These are phyloP conservation scores for Venturia carpophila DNA, from an alignment of 2,329 filamentous ascomycete species.

Conservation along the genomic window DNA sequence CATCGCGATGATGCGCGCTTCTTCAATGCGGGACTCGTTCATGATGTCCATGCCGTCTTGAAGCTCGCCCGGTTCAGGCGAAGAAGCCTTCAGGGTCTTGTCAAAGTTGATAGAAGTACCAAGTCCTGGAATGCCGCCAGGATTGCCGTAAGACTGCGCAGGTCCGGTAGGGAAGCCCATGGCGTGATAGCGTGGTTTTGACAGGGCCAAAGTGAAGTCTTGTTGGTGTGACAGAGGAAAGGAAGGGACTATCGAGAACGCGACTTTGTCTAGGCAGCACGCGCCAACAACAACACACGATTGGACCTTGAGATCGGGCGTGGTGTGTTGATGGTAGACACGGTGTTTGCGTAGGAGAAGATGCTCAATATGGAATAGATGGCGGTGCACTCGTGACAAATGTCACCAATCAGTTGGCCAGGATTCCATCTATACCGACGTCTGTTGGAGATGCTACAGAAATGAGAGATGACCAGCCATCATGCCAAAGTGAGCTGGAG, in stretches of 20 bases:
- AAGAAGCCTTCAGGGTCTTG: not conserved
- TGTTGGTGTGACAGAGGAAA: not conserved
- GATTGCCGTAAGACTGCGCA: not conserved
- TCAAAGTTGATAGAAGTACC: not conserved
- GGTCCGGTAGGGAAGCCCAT: constrained; percentile 7
- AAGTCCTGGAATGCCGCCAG: not conserved
- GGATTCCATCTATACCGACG: not conserved
- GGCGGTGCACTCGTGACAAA: not conserved
- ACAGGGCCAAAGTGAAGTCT: not conserved
- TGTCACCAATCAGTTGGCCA: not conserved
- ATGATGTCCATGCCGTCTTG: not conserved
- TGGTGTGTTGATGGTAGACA: not conserved
- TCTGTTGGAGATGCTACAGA: not conserved
- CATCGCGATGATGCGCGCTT: not conserved
- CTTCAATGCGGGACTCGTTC: not conserved
- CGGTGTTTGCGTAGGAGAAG: not conserved
- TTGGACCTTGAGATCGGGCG: not conserved
- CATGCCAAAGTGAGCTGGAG: too few relatives aligned
- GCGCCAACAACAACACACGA: not conserved
- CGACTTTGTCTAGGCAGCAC: not conserved
- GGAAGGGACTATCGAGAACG: not conserved
- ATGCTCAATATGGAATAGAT: not conserved
- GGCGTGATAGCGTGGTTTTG: not conserved
- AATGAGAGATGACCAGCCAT: not conserved
- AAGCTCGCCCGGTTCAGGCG: not conserved